These are phyloP conservation scores for Gnomoniopsis smithogilvyi DNA, from an alignment of 2,329 filamentous ascomycete genomes.

Conservation along the genomic window DNA sequence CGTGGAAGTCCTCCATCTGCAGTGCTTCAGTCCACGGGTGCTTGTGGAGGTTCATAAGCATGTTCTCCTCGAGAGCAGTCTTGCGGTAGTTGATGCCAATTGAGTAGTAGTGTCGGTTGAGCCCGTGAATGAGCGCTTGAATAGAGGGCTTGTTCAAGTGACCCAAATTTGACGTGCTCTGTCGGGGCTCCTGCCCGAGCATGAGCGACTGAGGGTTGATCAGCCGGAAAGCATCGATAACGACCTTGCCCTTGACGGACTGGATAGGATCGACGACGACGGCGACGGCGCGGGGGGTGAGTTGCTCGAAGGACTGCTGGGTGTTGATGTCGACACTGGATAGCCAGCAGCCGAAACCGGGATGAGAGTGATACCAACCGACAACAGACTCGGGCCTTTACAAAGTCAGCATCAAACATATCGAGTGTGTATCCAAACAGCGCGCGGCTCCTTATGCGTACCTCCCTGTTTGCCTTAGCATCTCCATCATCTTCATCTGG, in stretches of 20 bases:
- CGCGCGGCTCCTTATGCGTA: slow-evolving; percentile 38
- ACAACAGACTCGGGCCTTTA: slow-evolving; percentile 90
- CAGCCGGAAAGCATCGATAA: slow-evolving; percentile 97
- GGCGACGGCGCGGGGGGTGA: slow-evolving; percentile 92
- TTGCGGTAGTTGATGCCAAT: slow-evolving; percentile 98
- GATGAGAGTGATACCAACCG: slow-evolving; percentile 99
- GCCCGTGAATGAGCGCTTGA: slow-evolving; percentile 94
- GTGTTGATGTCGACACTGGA: slow-evolving; percentile 99
- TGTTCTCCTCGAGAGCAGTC: slow-evolving; percentile 96
- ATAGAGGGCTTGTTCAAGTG: slow-evolving; percentile 99
- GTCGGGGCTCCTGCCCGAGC: slow-evolving; percentile 95
- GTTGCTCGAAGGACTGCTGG: slow-evolving; percentile 98
- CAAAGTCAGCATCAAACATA: not conserved
- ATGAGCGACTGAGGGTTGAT: slow-evolving; percentile 98
- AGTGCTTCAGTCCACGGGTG: slow-evolving; percentile 98
- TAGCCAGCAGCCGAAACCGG: slow-evolving; percentile 98
- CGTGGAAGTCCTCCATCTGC: slow-evolving; percentile 92
- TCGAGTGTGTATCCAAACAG: not conserved
- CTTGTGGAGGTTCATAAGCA: slow-evolving; percentile 99
- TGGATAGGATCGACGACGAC: slow-evolving; percentile 98
- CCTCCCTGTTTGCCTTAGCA: slow-evolving; percentile 96
- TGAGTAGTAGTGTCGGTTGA: slow-evolving; percentile 99
- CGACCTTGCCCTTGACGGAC: slow-evolving; percentile 98
- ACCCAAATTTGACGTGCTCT: slow-evolving; percentile 96
- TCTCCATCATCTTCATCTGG: slow-evolving; percentile 99